phyloP scores from a whole-genome alignment of 192 early-diverging fungal species.

The Gigaspora rosea region DNA sequence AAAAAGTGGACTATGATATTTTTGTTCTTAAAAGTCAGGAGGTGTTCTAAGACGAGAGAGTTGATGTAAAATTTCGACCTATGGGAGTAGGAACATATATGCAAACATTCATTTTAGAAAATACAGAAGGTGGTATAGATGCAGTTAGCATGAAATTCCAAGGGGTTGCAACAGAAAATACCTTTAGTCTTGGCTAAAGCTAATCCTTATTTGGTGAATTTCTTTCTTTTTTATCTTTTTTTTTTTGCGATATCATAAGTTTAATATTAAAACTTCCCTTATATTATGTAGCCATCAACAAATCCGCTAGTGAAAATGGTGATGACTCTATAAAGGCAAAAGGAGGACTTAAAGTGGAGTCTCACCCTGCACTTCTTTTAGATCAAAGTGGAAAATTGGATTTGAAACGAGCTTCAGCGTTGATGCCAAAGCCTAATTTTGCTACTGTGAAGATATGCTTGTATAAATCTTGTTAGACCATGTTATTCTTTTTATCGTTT shows the following conservation, averaged over 20 bases:
- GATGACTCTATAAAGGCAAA: conserved; percentile 35
- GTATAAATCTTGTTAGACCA: background rate
- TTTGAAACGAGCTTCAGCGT: conserved; percentile 40
- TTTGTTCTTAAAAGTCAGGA: background rate
- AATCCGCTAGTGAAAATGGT: conserved; percentile 25
- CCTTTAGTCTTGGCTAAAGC: conserved; percentile 22
- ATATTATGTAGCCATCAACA: conserved; percentile 10
- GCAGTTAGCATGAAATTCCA: background rate
- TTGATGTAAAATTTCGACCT: conserved; percentile 18
- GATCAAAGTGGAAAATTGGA: conserved; percentile 53
- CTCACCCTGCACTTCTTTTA: conserved; percentile 44
- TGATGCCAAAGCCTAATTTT: conserved; percentile 59
- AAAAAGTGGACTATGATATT: conserved; percentile 15
- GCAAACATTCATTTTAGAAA: conserved; percentile 21
- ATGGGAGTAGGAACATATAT: conserved; percentile 11
- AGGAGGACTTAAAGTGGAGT: conserved; percentile 40
- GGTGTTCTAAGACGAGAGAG: conserved; percentile 16
- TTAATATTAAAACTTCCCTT: background rate
- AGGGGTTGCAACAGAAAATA: background rate
- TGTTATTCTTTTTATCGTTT: background rate
- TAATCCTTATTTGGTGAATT: conserved; percentile 30
- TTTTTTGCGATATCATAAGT: background rate
- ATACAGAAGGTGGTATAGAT: background rate
- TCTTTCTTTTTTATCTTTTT: background rate
- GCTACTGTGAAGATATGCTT: conserved; percentile 42